Base-by-base conservation (phyloP, 2,329 filamentous ascomycete species). In the Ophiostoma triangulosporum region DNA sequence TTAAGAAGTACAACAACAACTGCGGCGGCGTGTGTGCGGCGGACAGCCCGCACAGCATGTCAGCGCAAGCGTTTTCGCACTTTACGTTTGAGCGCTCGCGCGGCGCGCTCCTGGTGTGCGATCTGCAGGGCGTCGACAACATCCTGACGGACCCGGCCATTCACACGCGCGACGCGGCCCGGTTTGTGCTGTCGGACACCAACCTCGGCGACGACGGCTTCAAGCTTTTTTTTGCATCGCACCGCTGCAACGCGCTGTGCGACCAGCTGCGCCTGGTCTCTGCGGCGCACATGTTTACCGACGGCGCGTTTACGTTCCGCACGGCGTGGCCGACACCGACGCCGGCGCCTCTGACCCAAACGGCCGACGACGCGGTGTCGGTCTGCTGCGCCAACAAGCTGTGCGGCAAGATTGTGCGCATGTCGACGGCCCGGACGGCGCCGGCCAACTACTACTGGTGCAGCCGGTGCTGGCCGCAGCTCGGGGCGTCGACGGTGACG, bases 1-100 rank as follows among this genome's bases (percentile, higher is more conserved):
- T 67, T 50, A 58, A 68, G 56, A 70, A 70, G 61, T 70, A 70
- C 58, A 70, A 69, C 59, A 64, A 59, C 51, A 69, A 69, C 54
- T 56, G 54, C 24, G 58, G 60, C 36, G 66, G 58, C 6, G 64
- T 69, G 17, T 36, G 43, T 43, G 6, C 43, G n/a, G 36, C 36
- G 51, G 24, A 57, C 1, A 57, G 61, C n/a, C 20, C 33, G 27
- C 55, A 54, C 6, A 61, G 62, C 56, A 66, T 64, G 51, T 61
- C 62, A 1, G 67, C 68, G 0, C 68, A 70, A 40, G 69, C 67
- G 0, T 71, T 71, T 53, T 69, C 66, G 0, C 69, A 71, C 52
- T 70, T 70, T 38, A 69, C 68, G 1, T 70, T 68, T 43, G 69
- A 70, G 60, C 63, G 69, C 1, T 70, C 69, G 0, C 57, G 57